Evolutionary conservation across 2,329 filamentous ascomycete genomes (phyloP).

Genomic region (Alternaria sp.): DNA sequence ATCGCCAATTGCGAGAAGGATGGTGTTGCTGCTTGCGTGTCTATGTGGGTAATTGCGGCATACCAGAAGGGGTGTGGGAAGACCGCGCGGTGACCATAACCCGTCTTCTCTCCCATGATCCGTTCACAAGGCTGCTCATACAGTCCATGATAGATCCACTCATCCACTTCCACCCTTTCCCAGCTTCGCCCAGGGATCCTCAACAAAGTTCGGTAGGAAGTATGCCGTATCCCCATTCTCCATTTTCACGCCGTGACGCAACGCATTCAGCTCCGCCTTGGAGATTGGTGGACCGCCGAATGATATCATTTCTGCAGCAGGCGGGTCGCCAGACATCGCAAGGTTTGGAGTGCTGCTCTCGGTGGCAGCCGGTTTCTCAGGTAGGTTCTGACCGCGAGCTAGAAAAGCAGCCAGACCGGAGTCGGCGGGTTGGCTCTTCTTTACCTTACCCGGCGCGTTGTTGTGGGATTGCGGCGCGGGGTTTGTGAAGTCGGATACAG

Average conservation of each 20-base stretch:
- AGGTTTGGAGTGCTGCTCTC: not conserved
- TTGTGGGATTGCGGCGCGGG: conserved; percentile 1
- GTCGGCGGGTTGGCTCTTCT: conserved; percentile 19
- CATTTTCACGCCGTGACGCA: conserved; percentile 52
- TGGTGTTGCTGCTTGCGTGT: not conserved
- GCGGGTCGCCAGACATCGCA: not conserved
- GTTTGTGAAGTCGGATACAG: not conserved
- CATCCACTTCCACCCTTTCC: not conserved
- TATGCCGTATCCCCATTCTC: conserved; percentile 69
- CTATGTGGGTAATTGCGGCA: not conserved
- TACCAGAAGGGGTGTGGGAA: not conserved
- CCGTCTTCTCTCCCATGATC: not conserved
- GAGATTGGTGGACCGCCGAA: conserved; percentile 39
- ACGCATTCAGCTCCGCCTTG: conserved; percentile 41
- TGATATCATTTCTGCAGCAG: conserved; percentile 25
- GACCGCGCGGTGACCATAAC: not conserved
- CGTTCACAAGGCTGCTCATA: not conserved
- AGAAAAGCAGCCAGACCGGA: conserved; percentile 43
- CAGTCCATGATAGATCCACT: not conserved
- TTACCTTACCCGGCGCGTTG: not conserved
- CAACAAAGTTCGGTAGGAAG: conserved; percentile 71
- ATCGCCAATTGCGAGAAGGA: not conserved
- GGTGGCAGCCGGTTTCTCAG: conserved; percentile 21
- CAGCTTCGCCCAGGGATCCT: conserved; percentile 70
- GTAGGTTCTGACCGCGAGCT: conserved; percentile 34